phyloP scores from a whole-genome alignment of 2,329 filamentous ascomycete genomes.

The Pseudocercospora vitis region DNA sequence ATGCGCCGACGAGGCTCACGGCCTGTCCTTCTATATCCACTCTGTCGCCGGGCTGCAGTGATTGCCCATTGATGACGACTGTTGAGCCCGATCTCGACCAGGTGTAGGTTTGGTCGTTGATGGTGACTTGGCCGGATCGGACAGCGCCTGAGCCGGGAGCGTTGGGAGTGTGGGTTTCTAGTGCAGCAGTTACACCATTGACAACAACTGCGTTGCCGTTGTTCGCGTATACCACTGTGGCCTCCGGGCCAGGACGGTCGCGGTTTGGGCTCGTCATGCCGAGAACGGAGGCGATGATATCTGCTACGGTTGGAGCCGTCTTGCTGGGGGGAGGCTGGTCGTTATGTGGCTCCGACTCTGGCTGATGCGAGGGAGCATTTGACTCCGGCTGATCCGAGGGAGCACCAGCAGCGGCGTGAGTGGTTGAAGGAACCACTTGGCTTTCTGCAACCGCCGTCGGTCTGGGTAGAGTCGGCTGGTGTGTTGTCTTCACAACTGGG shows the following conservation, averaged over 20 bases:
- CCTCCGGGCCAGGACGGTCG: background rate
- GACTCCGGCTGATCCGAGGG: background rate
- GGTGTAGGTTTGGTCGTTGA: background rate
- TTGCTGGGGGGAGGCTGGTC: conserved; percentile 1
- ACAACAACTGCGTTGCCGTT: conserved; percentile 8
- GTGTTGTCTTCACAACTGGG: background rate
- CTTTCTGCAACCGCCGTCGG: background rate
- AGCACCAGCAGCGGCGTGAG: no score
- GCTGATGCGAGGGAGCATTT: background rate
- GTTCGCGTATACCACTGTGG: conserved; percentile 1
- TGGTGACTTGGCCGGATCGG: background rate
- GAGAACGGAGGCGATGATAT: conserved; percentile 9
- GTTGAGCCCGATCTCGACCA: background rate
- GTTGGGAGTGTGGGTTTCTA: background rate
- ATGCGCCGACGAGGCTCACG: background rate
- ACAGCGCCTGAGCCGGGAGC: background rate
- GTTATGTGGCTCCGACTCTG: background rate
- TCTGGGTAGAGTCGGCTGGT: background rate
- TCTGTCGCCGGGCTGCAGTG: conserved; percentile 2
- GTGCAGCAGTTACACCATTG: conserved; percentile 2
- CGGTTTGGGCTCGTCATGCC: conserved; percentile 7
- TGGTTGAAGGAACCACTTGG: background rate
- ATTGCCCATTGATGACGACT: conserved; percentile 6
- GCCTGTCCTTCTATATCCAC: conserved; percentile 6
- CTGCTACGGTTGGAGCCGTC: conserved; percentile 6